Evolutionary conservation across 768 basidiomycete genomes (phyloP).

Genomic region (Amanita thiersii): DNA sequence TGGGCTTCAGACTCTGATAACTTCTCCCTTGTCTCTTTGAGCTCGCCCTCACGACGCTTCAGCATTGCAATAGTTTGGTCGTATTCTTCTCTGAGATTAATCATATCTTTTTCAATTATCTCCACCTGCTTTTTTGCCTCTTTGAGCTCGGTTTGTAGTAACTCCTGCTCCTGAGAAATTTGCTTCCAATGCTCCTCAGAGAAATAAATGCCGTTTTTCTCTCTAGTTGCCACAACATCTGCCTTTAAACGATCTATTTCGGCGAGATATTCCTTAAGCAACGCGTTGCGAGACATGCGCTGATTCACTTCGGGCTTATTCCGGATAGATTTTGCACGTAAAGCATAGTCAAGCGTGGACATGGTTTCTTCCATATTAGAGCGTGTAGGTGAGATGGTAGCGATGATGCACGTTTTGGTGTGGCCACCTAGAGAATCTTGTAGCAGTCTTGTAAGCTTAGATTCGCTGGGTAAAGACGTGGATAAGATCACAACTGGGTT

Average conservation of each 20-base stretch:
- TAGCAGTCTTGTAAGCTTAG: constrained; percentile 92
- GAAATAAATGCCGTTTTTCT: constrained; percentile 95
- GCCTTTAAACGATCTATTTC: constrained; percentile 92
- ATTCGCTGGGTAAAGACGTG: constrained; percentile 51
- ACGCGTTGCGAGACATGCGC: constrained; percentile 84
- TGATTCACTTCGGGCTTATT: constrained; percentile 96
- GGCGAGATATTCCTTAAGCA: constrained; percentile 87
- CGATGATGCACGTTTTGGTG: constrained; percentile 97
- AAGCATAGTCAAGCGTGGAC: constrained; percentile 94
- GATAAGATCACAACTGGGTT: constrained; percentile 4
- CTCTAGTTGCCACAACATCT: constrained; percentile 83
- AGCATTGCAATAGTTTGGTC: constrained; percentile 81
- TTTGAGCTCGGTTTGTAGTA: constrained; percentile 66
- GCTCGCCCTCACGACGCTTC: constrained; percentile 67
- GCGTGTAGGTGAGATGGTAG: constrained; percentile 89
- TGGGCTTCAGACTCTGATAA: constrained; percentile 44
- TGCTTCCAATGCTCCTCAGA: constrained; percentile 88
- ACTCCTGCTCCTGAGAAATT: constrained; percentile 68
- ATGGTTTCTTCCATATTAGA: constrained; percentile 96
- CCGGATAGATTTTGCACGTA: constrained; percentile 89
- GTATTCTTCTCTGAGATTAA: constrained; percentile 79
- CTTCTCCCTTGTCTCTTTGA: constrained; percentile 51
- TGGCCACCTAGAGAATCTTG: constrained; percentile 98
- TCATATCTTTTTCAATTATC: constrained; percentile 76
- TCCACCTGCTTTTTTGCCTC: constrained; percentile 81